Base-by-base conservation (phyloP, 768 basidiomycete species). In the Inosperma sp. region DNA sequence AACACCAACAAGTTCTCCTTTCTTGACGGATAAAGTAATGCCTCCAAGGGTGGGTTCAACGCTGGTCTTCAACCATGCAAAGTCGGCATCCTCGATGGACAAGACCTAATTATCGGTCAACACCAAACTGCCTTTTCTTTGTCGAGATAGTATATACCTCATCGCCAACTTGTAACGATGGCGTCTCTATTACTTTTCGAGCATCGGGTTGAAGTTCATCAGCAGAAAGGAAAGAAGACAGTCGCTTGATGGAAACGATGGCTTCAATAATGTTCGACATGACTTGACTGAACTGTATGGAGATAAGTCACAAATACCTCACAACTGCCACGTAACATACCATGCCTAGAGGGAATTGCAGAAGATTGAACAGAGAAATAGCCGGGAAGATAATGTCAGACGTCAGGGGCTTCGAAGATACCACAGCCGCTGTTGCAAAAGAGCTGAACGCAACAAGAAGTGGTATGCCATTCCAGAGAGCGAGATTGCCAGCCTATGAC, bases 331-430 rank as follows among this genome's bases (percentile, higher is more conserved):
- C 33, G 39, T 37, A 41, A 62, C 73, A 31, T 63, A 86, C 86
- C 87, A 91, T 88, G 2, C 80, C 86, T 19, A 94, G 72, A 1
- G 92, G 92, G 68, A 93, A 93, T 51, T 86, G 83, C 25, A 95
- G 71, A 0, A 95, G 73, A 81, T 89, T 84, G 71, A 93, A 94
- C 25, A 94, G 69, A 0, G 90, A 86, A 54, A 98, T 93, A 0
- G 90, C 84, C n/a, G 95, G 95, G 77, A 98, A 98, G 56, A 97
- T 94, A 44, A 92, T 72, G 55, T 96, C 93, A 0, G 87, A 81
- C 0, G 95, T 97, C 2, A 98, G 67, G 3, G 93, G 89, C 23
- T 64, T 75, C 1, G 76, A 65, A 4, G 83, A 82, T 2, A 77
- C 76, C 14, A 73, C 59, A 0, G 88, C 82, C 6, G 88, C 88